phyloP scores from a whole-genome alignment of 2,329 filamentous ascomycete species.

The Fonsecaea nubica region DNA sequence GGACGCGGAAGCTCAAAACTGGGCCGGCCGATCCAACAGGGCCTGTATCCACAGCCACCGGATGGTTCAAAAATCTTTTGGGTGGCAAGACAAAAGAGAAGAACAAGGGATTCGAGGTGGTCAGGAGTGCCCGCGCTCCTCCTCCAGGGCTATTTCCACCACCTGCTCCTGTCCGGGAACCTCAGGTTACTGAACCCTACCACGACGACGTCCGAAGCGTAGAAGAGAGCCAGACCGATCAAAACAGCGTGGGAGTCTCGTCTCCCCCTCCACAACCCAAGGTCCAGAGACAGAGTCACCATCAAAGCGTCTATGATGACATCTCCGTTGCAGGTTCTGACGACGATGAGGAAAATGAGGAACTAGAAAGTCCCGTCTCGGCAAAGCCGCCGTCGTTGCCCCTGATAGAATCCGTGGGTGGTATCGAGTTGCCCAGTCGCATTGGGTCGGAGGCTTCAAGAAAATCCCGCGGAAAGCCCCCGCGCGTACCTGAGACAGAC shows the following conservation, averaged over 20 bases:
- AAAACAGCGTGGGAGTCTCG: slow-evolving; percentile 14
- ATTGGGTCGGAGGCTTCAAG: slow-evolving; percentile 60
- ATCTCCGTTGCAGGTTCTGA: slow-evolving; percentile 26
- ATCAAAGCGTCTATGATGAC: slow-evolving; percentile 26
- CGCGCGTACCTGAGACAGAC: slow-evolving; percentile 45
- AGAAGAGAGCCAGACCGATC: slow-evolving; percentile 30
- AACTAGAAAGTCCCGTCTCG: slow-evolving; percentile 46
- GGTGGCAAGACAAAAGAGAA: slow-evolving; percentile 91
- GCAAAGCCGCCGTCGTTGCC: slow-evolving; percentile 63
- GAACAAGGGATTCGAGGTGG: slow-evolving; percentile 95
- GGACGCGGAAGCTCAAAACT: slow-evolving; percentile 85
- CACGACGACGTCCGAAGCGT: slow-evolving; percentile 57
- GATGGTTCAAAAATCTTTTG: slow-evolving; percentile 83
- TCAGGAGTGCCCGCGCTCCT: slow-evolving; percentile 85
- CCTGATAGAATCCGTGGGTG: slow-evolving; percentile 64
- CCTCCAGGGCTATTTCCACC: slow-evolving; percentile 68
- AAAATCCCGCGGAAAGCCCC: slow-evolving; percentile 34
- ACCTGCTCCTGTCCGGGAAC: slow-evolving; percentile 48
- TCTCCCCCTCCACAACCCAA: slow-evolving; percentile 22
- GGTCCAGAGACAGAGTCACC: slow-evolving; percentile 11
- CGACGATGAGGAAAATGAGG: slow-evolving; percentile 33
- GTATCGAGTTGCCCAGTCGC: slow-evolving; percentile 69
- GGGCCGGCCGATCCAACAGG: slow-evolving; percentile 94
- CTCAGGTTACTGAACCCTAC: slow-evolving; percentile 68
- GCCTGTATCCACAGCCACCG: slow-evolving; percentile 84